Base-by-base conservation (phyloP, 805 yeast genomes). In the Pichia gijzeniarum region DNA sequence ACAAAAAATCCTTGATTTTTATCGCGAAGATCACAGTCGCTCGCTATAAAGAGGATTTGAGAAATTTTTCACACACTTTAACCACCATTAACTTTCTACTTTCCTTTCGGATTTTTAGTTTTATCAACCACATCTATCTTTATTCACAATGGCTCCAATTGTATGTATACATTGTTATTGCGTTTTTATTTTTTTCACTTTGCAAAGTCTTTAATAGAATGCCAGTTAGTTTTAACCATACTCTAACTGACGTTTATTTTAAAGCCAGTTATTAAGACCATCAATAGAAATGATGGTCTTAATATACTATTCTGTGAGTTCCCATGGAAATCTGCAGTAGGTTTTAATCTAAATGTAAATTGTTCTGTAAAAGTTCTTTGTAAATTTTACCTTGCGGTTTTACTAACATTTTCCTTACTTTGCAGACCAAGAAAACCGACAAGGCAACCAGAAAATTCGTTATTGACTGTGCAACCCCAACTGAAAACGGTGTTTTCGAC, bases 391-490 rank as follows among this genome's bases (percentile, higher is more conserved):
- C 9, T 12, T 5, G 14, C 16, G 5, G 33, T 30, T 30, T 30
- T 27, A 51, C 48, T 50, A 46, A 48, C 51, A 12, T 13, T 14
- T 14, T 14, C 41, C 40, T 48, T 19, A 31, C 37, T n/a, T 70
- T 43, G 30, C 41, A 82, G 95, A 82, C 85, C 78, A 77, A 81
- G 80, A 82, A 81, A 76, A 74, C 83, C 71, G 63, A 73, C 58
- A 73, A 80, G 70, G 79, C 77, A 69, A 80, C 85, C 69, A 85
- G 82, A 80, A 86, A 85, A 77, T 88, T 85, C 79, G 85, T 85
- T 67, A 91, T 93, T 69, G 98, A 91, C 79, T 87, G 85, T 69
- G 80, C 96, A 55, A 95, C 95, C 71, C 96, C 96, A 77, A 89
- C 89, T 69, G 95, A 87, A 72, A 87, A 86, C 75, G 95, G 90